Base-by-base conservation (phyloP, 371 early-diverging fungal species). In the Zopfochytrium polystomum region DNA sequence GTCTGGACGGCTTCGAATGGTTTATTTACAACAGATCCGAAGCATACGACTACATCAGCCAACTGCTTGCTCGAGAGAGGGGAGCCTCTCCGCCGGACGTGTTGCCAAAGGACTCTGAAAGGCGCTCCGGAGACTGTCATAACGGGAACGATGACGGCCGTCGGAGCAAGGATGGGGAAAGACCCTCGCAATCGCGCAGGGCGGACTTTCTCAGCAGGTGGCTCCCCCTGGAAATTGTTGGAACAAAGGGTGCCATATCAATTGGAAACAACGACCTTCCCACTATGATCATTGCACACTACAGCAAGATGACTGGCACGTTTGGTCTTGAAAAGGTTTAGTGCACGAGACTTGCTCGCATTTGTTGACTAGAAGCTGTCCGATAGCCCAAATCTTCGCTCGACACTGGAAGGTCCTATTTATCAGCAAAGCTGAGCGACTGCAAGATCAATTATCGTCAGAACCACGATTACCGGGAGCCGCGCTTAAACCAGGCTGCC, bases 1-100 rank as follows among this genome's bases (percentile, higher is more conserved):
- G 82, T n/a, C 63, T 90, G 3, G 86, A 90, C 51, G 93, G 93
- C 1, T 64, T 91, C 6, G 93, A 92, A 62, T 87, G 84, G 79
- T 90, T 91, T 66, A 76, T 89, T 54, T 92, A 90, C 75, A 92
- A 92, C 59, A 78, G 90, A 83, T 35, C 84, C 1, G 32, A 87
- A 5, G 89, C 86, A 0, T 92, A 90, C 62, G 83, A 88, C 29
- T 65, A 66, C 9, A 66, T 90, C 49, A 78, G 81, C 52, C 61
- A 74, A n/a, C 76, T 85, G 2, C 68, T 90, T 9, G 62, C 55
- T 26, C 23, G 35, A 13, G 62, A 62, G 23, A n/a, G 54, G 29
- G n/a, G 11, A n/a, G 11, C 42, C 42, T 13, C n/a, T 42, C n/a
- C 42, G 11, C 42, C 11, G 42, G n/a, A 42, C n/a, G 11, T n/a